Evolutionary conservation across 2,329 filamentous ascomycete genomes (phyloP), one percentile per base, ranked within the genome.

Genomic region (Alternaria angustiovoidea): DNA sequence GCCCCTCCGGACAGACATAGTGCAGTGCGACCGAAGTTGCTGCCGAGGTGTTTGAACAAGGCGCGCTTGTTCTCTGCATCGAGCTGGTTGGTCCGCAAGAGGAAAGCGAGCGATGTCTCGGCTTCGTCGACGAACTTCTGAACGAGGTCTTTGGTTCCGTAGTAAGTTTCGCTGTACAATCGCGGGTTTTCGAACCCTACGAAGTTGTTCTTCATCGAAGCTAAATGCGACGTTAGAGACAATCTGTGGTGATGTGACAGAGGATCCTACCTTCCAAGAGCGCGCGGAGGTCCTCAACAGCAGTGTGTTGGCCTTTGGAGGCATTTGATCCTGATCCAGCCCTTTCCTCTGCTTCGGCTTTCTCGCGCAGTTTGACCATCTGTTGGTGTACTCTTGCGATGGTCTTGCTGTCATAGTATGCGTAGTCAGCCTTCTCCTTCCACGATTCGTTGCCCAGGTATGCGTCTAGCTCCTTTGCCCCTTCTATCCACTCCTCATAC

Each of bases 171-270:
- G 71, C 92, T 96, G 77, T 99, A 99, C n/a, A 99, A 81, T 55
- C 93, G 87, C 9, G 94, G 89, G 71, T 97, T 98, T 78, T 99
- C 95, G 14, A 97, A 89, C 0, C 95, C 95, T 18, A 92, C 93
- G 79, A 98, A 99, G 75, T 99, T 98, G 79, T 94, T 96, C 85
- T 97, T 99, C 70, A 97, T 91, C 75, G 94, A 98, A 14, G 92
- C 92, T 55, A 20, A 11, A 38, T 42, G 14, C 2, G 20, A 14
- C 16, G 36, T 59, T 54, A 58, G 56, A 48, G 9, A 9, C 8
- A 6, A 20, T 36, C 8, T 36, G 46, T n/a, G 46, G 14, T 22
- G 7, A 12, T 9, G 16, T 7, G 22, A 38, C 11, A 30, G 4
- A 14, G 16, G 16, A n/a, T 8, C 51, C 7, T 55, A 59, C 56